These are phyloP conservation scores for Immersiella caudata DNA, from an alignment of 495 filamentous ascomycete species.

Conservation along the genomic window DNA sequence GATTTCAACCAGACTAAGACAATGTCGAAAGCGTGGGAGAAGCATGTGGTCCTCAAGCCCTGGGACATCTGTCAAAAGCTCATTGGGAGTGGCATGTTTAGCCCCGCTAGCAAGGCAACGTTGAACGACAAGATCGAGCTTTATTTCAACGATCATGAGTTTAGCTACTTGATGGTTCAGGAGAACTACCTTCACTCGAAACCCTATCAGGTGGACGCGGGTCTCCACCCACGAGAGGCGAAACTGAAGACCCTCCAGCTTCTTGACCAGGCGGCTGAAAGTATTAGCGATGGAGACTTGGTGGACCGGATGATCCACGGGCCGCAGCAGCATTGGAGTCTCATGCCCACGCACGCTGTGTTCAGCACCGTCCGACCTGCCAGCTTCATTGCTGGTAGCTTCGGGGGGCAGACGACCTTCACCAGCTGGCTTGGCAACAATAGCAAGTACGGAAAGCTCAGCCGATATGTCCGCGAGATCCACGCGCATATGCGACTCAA, in stretches of 20 bases:
- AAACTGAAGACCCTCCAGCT: slow-evolving; percentile 82
- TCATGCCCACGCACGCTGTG: slow-evolving; percentile 97
- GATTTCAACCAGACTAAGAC: slow-evolving; percentile 80
- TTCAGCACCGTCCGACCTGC: slow-evolving; percentile 93
- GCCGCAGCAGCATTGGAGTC: slow-evolving; percentile 93
- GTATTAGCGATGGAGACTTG: slow-evolving; percentile 95
- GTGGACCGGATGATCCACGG: slow-evolving; percentile 98
- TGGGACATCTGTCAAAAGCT: slow-evolving; percentile 98
- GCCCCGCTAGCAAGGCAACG: slow-evolving; percentile 74
- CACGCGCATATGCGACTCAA: slow-evolving; percentile 96
- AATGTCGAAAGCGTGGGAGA: slow-evolving; percentile 98
- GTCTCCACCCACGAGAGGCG: slow-evolving; percentile 57
- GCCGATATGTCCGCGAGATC: slow-evolving; percentile 87
- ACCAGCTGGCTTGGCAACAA: slow-evolving; percentile 94
- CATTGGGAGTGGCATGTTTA: slow-evolving; percentile 84
- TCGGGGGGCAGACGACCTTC: slow-evolving; percentile 64
- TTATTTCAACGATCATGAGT: slow-evolving; percentile 99
- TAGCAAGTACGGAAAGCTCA: slow-evolving; percentile 84
- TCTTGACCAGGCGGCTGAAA: slow-evolving; percentile 82
- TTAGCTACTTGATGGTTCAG: slow-evolving; percentile 95
- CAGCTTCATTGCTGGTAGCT: slow-evolving; percentile 82
- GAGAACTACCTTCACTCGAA: slow-evolving; percentile 92
- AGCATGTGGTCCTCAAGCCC: slow-evolving; percentile 91
- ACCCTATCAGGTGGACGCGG: slow-evolving; percentile 63
- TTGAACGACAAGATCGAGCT: slow-evolving; percentile 97